phyloP scores from a whole-genome alignment of 2,329 filamentous ascomycete genomes.

The Trichoderma sp. region DNA sequence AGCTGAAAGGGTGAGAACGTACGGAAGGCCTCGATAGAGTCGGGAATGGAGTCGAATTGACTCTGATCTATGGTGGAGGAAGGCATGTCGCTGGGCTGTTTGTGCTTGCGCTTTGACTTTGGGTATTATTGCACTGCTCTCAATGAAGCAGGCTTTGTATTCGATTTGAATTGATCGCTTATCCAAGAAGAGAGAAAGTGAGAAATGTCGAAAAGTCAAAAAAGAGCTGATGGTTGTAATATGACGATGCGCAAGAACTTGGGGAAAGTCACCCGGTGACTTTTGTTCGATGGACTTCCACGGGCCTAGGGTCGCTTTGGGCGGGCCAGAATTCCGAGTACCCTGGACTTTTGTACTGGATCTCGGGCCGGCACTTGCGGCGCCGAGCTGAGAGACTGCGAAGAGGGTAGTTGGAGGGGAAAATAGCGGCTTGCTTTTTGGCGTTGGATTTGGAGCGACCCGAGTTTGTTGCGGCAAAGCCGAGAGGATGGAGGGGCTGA shows the following conservation, averaged over 20 bases:
- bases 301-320: neutral
- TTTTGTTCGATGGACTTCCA: conserved; percentile 13
- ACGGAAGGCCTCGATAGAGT: conserved; percentile 66
- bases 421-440: neutral
- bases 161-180: neutral
- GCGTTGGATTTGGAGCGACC: neutral
- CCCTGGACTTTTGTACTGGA: neutral
- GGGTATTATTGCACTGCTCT: neutral
- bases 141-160: neutral
- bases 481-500: conserved; percentile 1
- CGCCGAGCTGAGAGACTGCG: neutral
- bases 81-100: conserved; percentile 44
- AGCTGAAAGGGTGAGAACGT: conserved; percentile 33
- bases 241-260: neutral
- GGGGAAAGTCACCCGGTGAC: neutral
- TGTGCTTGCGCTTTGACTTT: neutral
- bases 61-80: conserved; percentile 51
- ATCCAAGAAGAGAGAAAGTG: neutral
- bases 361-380: neutral
- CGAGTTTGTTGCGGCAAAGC: conserved; percentile 1
- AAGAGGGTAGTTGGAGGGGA: neutral
- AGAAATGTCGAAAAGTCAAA: neutral
- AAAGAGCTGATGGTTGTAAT: neutral
- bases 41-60: conserved; percentile 66
- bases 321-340: neutral